A percentile compares a stretch with the other conserved stretches of the same genome.
Evolutionary conservation across 2,329 filamentous ascomycete genomes (phyloP).

Genomic region (Tetracladium maxilliforme): DNA sequence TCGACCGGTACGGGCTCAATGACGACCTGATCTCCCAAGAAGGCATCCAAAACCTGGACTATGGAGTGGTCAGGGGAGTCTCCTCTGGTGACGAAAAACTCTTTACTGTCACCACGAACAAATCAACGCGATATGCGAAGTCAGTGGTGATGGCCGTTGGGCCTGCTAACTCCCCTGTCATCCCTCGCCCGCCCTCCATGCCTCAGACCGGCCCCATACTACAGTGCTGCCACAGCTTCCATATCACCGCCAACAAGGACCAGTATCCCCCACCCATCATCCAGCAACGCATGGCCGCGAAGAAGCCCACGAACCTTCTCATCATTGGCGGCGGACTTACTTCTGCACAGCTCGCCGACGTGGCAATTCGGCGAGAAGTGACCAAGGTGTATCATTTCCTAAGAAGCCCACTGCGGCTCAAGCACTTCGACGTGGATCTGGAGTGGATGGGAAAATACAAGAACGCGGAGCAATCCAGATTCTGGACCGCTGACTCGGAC

Average conservation of each 20-base stretch:
- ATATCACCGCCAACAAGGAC: too few relatives aligned
- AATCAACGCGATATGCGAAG: too few relatives aligned
- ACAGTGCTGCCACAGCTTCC: slow-evolving; percentile 50
- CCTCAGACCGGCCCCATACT: too few relatives aligned
- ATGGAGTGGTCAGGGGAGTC: slow-evolving; percentile 28
- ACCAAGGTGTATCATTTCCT: slow-evolving; percentile 57
- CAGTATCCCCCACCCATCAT: slow-evolving; percentile 39
- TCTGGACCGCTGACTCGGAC: slow-evolving; percentile 63
- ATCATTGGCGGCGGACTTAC: slow-evolving; percentile 66
- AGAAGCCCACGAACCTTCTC: slow-evolving; percentile 43
- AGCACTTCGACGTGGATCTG: slow-evolving; percentile 65
- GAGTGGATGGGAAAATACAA: slow-evolving; percentile 74
- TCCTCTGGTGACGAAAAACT: slow-evolving; percentile 33
- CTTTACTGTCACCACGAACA: slow-evolving; percentile 48
- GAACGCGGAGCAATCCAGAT: slow-evolving; percentile 61
- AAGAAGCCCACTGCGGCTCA: slow-evolving; percentile 42
- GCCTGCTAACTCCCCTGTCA: too few relatives aligned
- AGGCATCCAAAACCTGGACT: slow-evolving; percentile 44
- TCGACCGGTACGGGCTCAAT: slow-evolving; percentile 41
- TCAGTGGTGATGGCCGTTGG: too few relatives aligned
- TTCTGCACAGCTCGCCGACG: slow-evolving; percentile 57
- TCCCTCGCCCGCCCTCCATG: too few relatives aligned
- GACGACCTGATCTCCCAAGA: slow-evolving; percentile 42
- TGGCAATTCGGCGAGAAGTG: slow-evolving; percentile 49
- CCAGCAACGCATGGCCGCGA: slow-evolving; percentile 31